Base-by-base conservation (phyloP, 2,329 filamentous ascomycete genomes). In the Claviceps lovelessii region DNA sequence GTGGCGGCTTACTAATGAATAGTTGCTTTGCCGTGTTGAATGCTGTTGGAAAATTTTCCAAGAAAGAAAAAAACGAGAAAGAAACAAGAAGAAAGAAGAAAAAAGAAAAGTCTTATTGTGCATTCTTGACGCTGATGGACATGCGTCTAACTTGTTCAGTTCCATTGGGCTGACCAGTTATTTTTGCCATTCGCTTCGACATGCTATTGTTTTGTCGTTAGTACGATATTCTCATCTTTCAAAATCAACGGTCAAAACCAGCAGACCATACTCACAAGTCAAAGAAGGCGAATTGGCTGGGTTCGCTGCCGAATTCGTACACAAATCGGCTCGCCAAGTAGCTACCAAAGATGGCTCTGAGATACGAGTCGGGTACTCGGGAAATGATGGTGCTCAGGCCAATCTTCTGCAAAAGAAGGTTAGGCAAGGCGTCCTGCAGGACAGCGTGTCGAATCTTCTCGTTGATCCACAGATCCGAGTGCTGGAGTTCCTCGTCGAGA, bases 211-310 rank as follows among this genome's bases (percentile, higher is more conserved):
- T 15, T 15, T 2, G 51, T 51, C 42, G 50, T 55, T 31, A 54
- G 29, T 44, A 47, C 17, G 15, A n/a, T n/a, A 23, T 23, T 23
- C 11, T 51, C 35, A 55, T 19, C 10, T n/a, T 10, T 31, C 11
- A 4, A 55, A 54, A 54, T 37, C 35, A 54, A 5, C 11, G 10
- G 19, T 17, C 13, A 19, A 37, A 23, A 23, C 23, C 15, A 8
- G 7, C 13, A 39, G 2, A n/a, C 13, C 31, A 85, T 31, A 85
- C 86, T 82, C 75, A 90, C 87, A 97, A 98, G 68, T 95, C 89
- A 72, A 95, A 98, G 78, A 98, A 98, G 44, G 91, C 90, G 74
- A 98, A 97, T 65, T 96, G 91, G 74, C 86, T 93, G 5, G 93
- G 90, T 61, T 81, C 85, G 68, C 90, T 90, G 64, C 93, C 93